Evolutionary conservation across 441 rosid genomes (phyloP), one percentile per base, ranked within the genome.

Genomic region (Populus trichocarpa): DNA sequence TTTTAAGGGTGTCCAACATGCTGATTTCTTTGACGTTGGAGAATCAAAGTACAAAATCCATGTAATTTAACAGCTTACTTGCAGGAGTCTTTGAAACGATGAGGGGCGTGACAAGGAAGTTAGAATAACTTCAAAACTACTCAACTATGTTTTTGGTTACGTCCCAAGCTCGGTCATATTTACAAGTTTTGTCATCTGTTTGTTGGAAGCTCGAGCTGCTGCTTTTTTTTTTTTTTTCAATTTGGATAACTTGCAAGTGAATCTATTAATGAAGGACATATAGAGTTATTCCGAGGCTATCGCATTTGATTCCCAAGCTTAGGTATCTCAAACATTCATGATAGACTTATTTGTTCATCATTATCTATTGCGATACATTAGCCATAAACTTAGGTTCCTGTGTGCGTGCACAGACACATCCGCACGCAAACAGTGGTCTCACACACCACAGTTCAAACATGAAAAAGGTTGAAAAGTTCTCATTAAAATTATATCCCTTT

Each of bases 391-490:
- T 57, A 20, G 22, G 63, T 57, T 20, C 63, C 63, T 20, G 63
- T 57, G 63, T 20, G 63, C 22, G 6, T 2, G 23, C 63, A 18
- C 3, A 53, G 22, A 18, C 22, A 18, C 18, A n/a, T 8, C 8
- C 23, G 18, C 22, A 5, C 23, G 20, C 7, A 33, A 33, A 57
- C 63, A 26, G 3, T 11, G 33, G 35, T 6, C 13, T 23, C 20
- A 12, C 69, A 66, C 35, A 6, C 7, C 30, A 66, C 30, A 26
- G 30, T 66, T 23, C 33, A 66, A 30, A 30, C 69, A 66, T 66
- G 33, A 53, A n/a, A 76, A 36, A 40, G n/a, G 46, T 42, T 75
- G 63, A n/a, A 35, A 69, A 57, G 14, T 69, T 25, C 61, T 70
- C 65, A 35, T 53, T 35, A 23, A 30, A 30, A 30, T 4, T 30